phyloP scores from a whole-genome alignment of 495 filamentous ascomycete species.

The Penicillium simplicissimum region DNA sequence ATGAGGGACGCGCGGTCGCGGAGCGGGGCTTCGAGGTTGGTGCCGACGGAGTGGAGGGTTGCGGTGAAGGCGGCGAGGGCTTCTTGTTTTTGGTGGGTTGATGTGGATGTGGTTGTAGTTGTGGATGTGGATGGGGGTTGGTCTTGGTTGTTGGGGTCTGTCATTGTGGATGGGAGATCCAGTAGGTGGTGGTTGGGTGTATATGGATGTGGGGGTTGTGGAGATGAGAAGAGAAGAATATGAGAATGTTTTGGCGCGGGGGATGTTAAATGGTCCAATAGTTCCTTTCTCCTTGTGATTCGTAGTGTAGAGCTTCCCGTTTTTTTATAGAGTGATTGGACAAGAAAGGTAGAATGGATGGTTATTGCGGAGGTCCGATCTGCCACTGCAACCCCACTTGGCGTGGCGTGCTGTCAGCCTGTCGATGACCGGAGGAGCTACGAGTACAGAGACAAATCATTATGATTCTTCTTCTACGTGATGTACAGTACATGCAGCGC shows the following conservation, averaged over 20 bases:
- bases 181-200: neutral
- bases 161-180: neutral
- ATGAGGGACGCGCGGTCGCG: slow-evolving; percentile 72
- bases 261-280: neutral
- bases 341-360: too few species aligned
- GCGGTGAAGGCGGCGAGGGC: slow-evolving; percentile 75
- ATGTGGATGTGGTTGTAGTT: too few species aligned
- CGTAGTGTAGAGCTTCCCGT: too few species aligned
- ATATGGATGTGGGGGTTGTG: neutral
- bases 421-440: too few species aligned
- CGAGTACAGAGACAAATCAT: too few species aligned
- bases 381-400: slow-evolving; percentile 21
- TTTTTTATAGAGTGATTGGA: too few species aligned
- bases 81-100: slow-evolving; percentile 45
- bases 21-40: slow-evolving; percentile 67
- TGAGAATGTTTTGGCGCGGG: neutral
- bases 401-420: slow-evolving; percentile 26
- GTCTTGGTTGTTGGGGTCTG: slow-evolving; percentile 5
- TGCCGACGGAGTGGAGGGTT: slow-evolving; percentile 72
- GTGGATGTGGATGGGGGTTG: neutral
- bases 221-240: neutral
- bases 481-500: neutral
- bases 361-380: slow-evolving; percentile 9
- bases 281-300: too few species aligned
- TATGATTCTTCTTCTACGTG: too few species aligned